These are phyloP conservation scores for Cylindrotheca closterium DNA, from an alignment of 108 stramenopile genomes.

Conservation along the genomic window DNA sequence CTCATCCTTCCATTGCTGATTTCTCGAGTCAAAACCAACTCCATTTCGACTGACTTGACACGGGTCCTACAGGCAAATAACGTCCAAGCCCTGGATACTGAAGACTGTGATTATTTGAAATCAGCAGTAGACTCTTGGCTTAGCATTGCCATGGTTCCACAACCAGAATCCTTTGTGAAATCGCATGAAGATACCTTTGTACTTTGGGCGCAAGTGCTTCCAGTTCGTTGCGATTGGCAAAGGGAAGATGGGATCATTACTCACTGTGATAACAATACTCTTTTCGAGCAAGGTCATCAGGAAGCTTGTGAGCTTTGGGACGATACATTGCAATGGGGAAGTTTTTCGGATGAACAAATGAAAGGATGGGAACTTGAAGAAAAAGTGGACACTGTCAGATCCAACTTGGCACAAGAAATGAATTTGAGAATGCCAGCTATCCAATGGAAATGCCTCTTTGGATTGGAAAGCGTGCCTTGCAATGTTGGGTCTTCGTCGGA, in stretches of 20 bases:
- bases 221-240: constrained; percentile 63
- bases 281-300: background rate
- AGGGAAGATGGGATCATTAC: constrained; percentile 42
- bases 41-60: constrained; percentile 34
- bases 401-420: too few relatives aligned
- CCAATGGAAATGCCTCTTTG: too few relatives aligned
- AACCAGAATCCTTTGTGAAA: constrained; percentile 1
- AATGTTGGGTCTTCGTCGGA: too few relatives aligned
- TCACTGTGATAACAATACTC: constrained; percentile 12
- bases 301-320: constrained; percentile 21
- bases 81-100: constrained; percentile 29
- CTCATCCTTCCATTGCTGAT: constrained; percentile 49
- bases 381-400: background rate
- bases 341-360: too few relatives aligned
- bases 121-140: constrained; percentile 55
- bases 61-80: constrained; percentile 68
- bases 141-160: constrained; percentile 17
- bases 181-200: constrained; percentile 29
- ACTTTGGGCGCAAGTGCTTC: constrained; percentile 57
- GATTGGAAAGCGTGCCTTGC: too few relatives aligned
- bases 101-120: constrained; percentile 55
- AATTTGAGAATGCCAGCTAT: too few relatives aligned
- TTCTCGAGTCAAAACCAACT: constrained; percentile 29
- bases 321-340: too few relatives aligned
- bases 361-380: background rate